phyloP scores from a whole-genome alignment of 2,329 filamentous ascomycete genomes.

The Polychaeton citri region DNA sequence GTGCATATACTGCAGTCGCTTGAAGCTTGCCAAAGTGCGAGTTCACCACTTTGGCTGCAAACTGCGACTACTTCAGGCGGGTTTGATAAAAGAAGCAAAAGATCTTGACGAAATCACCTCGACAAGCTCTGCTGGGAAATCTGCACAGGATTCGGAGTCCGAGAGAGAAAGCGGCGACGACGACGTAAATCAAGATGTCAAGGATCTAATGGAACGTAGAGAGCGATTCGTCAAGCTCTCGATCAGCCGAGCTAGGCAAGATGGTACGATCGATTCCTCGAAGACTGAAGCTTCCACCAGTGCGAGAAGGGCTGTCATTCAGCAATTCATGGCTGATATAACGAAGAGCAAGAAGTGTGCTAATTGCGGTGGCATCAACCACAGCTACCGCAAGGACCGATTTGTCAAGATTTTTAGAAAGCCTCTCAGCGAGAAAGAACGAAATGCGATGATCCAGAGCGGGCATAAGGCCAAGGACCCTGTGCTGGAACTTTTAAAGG shows the following conservation, averaged over 20 bases:
- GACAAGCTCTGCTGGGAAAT: conserved; percentile 20
- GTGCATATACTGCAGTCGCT: conserved; percentile 80
- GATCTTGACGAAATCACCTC: conserved; percentile 32
- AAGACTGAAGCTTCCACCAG: conserved; percentile 79
- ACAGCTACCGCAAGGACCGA: conserved; percentile 74
- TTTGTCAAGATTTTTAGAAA: conserved; percentile 92
- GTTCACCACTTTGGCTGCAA: conserved; percentile 74
- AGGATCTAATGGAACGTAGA: conserved; percentile 40
- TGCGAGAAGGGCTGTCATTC: conserved; percentile 60
- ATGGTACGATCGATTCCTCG: conserved; percentile 35
- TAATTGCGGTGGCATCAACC: conserved; percentile 57
- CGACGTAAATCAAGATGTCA: conserved; percentile 49
- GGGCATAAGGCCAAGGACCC: conserved; percentile 59
- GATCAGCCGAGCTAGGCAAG: conserved; percentile 45
- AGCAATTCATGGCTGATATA: conserved; percentile 67
- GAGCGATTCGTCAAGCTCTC: conserved; percentile 59
- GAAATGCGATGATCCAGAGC: conserved; percentile 58
- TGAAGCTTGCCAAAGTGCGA: conserved; percentile 64
- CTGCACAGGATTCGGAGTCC: conserved; percentile 3
- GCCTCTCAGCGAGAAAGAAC: conserved; percentile 59
- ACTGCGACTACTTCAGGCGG: conserved; percentile 71
- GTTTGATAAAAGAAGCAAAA: conserved; percentile 57
- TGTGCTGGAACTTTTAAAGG: conserved; percentile 44
- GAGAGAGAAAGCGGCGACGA: conserved; percentile 42
- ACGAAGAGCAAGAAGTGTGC: conserved; percentile 56